phyloP scores from a whole-genome alignment of 2,329 filamentous ascomycete genomes.

The Graphilbum ipis-grandicollis region DNA sequence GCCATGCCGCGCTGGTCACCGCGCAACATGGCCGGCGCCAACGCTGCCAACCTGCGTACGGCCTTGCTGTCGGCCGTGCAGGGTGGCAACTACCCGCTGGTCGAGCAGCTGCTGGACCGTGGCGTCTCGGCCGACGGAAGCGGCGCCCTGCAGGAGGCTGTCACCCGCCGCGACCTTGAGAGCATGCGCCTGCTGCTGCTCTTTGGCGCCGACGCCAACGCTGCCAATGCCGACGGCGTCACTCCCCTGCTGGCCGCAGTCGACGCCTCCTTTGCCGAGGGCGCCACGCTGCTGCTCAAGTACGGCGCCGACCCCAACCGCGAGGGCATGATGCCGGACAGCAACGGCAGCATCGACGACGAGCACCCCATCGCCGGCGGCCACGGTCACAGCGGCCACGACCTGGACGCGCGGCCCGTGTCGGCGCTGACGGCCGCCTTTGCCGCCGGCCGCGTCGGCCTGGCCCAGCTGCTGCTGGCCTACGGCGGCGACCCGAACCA shows the following conservation, averaged over 20 bases:
- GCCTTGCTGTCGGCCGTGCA: conserved; percentile 36
- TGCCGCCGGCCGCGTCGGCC: conserved; percentile 32
- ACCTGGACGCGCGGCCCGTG: conserved; percentile 20
- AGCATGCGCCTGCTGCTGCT: conserved; percentile 35
- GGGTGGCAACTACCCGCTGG: conserved; percentile 35
- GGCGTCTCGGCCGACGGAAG: conserved; percentile 32
- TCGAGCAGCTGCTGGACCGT: conserved; percentile 40
- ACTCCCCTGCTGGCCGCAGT: conserved; percentile 34
- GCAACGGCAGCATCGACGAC: too few species aligned
- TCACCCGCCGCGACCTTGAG: conserved; percentile 32
- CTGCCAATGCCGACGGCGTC: conserved; percentile 26
- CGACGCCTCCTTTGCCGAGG: conserved; percentile 35
- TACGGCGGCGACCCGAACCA: conserved; percentile 42
- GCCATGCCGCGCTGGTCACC: conserved; percentile 35
- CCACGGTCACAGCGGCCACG: background rate
- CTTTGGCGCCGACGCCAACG: conserved; percentile 40
- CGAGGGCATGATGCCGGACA: conserved; percentile 10
- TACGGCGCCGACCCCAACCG: conserved; percentile 45
- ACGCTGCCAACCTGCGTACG: conserved; percentile 24
- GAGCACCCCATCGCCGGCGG: background rate
- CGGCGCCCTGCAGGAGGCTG: conserved; percentile 32
- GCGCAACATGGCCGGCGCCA: conserved; percentile 23
- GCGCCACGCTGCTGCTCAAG: conserved; percentile 41
- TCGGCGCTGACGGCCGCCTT: conserved; percentile 35
- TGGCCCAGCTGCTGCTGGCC: conserved; percentile 41